These are phyloP conservation scores for Brachypodium distachyon DNA, from an alignment of 202 grass and related monocot genomes.

Conservation along the genomic window DNA sequence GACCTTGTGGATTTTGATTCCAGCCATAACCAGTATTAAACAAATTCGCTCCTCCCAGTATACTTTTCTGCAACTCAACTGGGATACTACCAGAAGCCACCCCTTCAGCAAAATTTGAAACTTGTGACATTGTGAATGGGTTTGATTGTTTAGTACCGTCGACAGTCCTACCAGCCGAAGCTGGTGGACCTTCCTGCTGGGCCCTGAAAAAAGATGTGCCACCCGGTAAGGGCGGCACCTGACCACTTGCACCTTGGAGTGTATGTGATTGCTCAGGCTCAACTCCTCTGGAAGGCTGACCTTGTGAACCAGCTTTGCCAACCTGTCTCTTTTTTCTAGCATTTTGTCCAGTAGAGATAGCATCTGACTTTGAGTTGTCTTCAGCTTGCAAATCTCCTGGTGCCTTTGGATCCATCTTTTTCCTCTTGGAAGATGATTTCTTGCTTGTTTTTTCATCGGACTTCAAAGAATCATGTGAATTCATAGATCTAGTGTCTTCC, in stretches of 20 bases:
- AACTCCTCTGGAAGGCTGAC: slow-evolving; percentile 38
- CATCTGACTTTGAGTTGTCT: slow-evolving; percentile 75
- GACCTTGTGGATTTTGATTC: slow-evolving; percentile 64
- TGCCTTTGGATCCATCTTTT: slow-evolving; percentile 72
- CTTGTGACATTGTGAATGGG: slow-evolving; percentile 47
- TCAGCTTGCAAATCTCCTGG: slow-evolving; percentile 52
- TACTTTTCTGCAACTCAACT: slow-evolving; percentile 67
- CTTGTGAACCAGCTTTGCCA: slow-evolving; percentile 46
- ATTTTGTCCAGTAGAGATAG: slow-evolving; percentile 48
- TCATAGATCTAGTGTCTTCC: slow-evolving; percentile 89
- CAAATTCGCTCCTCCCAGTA: slow-evolving; percentile 46
- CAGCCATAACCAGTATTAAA: slow-evolving; percentile 66
- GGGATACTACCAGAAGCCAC: slow-evolving; percentile 45
- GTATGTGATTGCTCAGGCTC: slow-evolving; percentile 58
- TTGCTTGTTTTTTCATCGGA: slow-evolving; percentile 83
- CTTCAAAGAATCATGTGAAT: slow-evolving; percentile 88
- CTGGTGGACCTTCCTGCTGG: slow-evolving; percentile 32
- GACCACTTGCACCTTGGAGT: slow-evolving; percentile 38
- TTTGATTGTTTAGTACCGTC: slow-evolving; percentile 46
- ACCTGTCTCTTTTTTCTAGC: slow-evolving; percentile 62
- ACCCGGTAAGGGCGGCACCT: slow-evolving; percentile 38
- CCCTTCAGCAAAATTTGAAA: slow-evolving; percentile 65
- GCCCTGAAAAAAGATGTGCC: slow-evolving; percentile 39
- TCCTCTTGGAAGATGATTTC: slow-evolving; percentile 71
- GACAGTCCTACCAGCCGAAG: slow-evolving; percentile 42